Base-by-base conservation (phyloP, 2,329 filamentous ascomycete species). In the Clarireedia paspali region DNA sequence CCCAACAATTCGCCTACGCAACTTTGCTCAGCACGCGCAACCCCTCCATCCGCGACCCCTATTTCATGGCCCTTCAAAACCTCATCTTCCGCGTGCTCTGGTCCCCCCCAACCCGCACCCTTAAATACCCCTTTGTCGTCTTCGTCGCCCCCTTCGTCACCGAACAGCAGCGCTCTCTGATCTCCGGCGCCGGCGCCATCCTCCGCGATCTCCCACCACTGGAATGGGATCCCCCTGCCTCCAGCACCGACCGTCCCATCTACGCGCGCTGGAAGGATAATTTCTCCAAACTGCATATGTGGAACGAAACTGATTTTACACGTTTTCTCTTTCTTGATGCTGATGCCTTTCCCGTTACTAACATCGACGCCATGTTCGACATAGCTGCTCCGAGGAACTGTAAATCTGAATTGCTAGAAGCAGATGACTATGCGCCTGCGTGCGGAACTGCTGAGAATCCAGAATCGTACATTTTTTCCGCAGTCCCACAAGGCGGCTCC, bases 251-350 rank as follows among this genome's bases (percentile, higher is more conserved):
- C 50, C 26, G 30, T 2, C 52, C 52, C 5, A 54, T 54, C 6
- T 38, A 36, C 27, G 53, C 50, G 4, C 38, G 57, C 26, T 61
- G 59, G 59, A 54, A 48, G 34, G 59, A 61, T 30, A 56, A 55
- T 2, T 53, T 61, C 14, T 59, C 59, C 3, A 61, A 61, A 48
- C 45, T 61, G 9, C 50, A 61, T 27, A 42, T 61, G 27, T 61
- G 59, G 59, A 57, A 51, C 3, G 53, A 57, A 14, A 50, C 53
- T 1, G 59, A 61, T 36, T 61, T 56, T 47, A 34, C 57, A 17
- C 39, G 57, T 4, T 44, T 59, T 4, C 20, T 56, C 0, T 59
- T 59, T 14, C 17, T 61, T 1, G 57, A 59, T 15, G 54, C 57
- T 3, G 59, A 61, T 45, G 59, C 59, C 4, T 61, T 61, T 26